Percentiles rank a stretch among this genome's conserved stretches.
Conservation (phyloP, 1,284 basidiomycete species). For the Tilletia indica region DNA sequence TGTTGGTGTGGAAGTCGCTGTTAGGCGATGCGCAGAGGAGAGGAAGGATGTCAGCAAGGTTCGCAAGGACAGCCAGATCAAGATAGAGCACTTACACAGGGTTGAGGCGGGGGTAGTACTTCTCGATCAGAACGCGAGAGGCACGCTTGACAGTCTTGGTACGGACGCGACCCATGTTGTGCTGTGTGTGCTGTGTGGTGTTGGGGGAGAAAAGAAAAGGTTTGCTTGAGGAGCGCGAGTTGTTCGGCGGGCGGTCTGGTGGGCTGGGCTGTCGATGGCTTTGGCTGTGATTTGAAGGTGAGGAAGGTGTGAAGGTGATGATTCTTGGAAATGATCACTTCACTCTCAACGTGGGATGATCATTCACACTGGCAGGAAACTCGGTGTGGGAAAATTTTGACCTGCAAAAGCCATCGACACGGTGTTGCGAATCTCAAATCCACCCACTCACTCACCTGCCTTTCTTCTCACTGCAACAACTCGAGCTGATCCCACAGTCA, state of each 20-base stretch:
- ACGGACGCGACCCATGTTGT: constrained; percentile 82
- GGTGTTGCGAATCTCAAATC: not conserved
- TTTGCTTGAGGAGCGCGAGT: not conserved
- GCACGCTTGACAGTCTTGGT: constrained; percentile 99
- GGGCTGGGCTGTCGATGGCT: constrained; percentile 18
- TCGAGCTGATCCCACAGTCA: not conserved
- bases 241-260: constrained; percentile 21
- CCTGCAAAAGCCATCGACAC: not conserved
- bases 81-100: constrained; percentile 71
- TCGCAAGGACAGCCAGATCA: not conserved
- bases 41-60: not conserved
- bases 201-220: constrained; percentile 1
- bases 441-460: not conserved
- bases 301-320: constrained; percentile 22
- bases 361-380: not conserved
- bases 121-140: constrained; percentile 98
- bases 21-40: not conserved
- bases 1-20: constrained; percentile 73
- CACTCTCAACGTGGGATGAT: not conserved
- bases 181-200: not conserved
- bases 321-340: constrained; percentile 31
- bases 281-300: no score
- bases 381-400: constrained; percentile 6
- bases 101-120: constrained; percentile 70
- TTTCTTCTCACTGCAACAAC: no score